Evolutionary conservation across 257 asterid genomes (phyloP).

Genomic region (Coffea eugenioides): DNA sequence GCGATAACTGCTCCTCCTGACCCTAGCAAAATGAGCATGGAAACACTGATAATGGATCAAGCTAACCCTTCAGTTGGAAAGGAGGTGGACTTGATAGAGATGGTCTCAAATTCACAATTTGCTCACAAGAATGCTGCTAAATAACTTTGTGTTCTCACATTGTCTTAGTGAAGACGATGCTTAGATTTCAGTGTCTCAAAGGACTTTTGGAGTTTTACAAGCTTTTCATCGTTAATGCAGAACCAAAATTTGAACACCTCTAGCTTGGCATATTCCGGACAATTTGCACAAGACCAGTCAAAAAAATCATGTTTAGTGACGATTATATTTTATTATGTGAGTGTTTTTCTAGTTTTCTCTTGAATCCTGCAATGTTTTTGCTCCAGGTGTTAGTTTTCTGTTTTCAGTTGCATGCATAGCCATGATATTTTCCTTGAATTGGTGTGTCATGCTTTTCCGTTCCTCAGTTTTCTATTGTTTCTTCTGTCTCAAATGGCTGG

Average conservation of each 20-base stretch:
- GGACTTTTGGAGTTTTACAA: background rate
- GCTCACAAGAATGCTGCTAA: conserved; percentile 14
- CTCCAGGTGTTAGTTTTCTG: conserved; percentile 20
- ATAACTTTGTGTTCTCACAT: conserved; percentile 7
- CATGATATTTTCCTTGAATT: background rate
- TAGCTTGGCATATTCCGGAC: background rate
- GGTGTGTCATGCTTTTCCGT: background rate
- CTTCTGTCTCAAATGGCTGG: background rate
- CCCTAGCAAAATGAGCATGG: conserved; percentile 5
- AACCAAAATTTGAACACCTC: background rate
- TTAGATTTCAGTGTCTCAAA: background rate
- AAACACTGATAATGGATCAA: conserved; percentile 13
- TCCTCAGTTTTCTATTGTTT: background rate
- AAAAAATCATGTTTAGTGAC: background rate
- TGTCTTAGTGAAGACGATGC: background rate
- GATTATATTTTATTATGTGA: background rate
- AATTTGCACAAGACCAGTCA: background rate
- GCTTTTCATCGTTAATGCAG: background rate
- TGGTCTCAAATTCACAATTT: conserved; percentile 26
- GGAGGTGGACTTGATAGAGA: conserved; percentile 32
- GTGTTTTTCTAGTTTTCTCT: background rate
- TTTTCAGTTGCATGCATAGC: conserved; percentile 17
- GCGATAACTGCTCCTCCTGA: background rate
- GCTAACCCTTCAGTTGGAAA: conserved; percentile 13
- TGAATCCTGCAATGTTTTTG: background rate